A percentile compares a stretch with the other conserved stretches of the same genome.
Conservation (phyloP, 106 monocot genomes). For the Dendrobium chrysotoxum region DNA sequence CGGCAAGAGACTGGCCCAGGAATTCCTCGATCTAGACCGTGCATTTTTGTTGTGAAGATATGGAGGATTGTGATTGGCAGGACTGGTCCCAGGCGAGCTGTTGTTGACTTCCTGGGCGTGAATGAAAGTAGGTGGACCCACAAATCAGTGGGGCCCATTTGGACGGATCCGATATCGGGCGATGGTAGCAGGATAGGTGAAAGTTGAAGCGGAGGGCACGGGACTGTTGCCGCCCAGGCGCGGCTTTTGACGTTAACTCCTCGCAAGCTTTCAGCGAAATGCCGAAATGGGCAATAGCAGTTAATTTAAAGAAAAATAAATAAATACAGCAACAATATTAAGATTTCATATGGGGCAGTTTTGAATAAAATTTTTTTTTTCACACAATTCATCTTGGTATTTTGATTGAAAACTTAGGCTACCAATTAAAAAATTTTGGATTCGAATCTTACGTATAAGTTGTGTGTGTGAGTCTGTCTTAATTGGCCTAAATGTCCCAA, state of each 20-base stretch:
- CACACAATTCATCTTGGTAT: too few relatives aligned
- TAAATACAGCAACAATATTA: too few relatives aligned
- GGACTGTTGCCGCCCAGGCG: not conserved
- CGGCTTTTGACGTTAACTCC: not conserved
- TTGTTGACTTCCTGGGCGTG: not conserved
- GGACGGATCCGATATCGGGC: not conserved
- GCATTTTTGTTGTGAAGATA: not conserved
- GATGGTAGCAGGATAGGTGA: constrained; percentile 1
- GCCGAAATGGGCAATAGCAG: too few relatives aligned
- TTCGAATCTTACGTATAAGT: too few relatives aligned
- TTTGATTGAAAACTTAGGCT: too few relatives aligned
- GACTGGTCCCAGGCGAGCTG: not conserved
- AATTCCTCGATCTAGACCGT: not conserved
- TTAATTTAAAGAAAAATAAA: too few relatives aligned
- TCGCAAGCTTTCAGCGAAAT: too few relatives aligned
- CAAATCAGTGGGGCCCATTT: not conserved
- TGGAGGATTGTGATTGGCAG: not conserved
- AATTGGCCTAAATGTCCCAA: too few relatives aligned
- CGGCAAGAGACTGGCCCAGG: not conserved
- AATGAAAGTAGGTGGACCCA: not conserved
- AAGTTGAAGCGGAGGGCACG: not conserved
- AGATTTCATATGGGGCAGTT: too few relatives aligned
- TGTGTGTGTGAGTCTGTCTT: too few relatives aligned
- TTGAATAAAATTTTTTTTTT: too few relatives aligned
- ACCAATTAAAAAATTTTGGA: too few relatives aligned